Base-by-base conservation (phyloP, 345 rosid species). In the Acer campestre region DNA sequence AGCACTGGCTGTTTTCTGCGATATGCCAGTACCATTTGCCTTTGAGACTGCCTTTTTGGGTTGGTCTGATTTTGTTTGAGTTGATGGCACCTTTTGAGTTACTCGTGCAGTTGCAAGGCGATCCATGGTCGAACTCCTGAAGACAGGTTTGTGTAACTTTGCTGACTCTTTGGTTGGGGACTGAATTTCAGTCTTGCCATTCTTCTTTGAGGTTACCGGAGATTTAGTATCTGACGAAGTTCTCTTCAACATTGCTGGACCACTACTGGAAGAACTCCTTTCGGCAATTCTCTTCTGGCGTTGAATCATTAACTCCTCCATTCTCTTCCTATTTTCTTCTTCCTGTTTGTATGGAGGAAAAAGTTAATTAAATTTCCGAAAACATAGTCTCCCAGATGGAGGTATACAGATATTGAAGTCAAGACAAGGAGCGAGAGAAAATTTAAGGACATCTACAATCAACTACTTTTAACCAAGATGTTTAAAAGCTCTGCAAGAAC, bases 231-330 rank as follows among this genome's bases (percentile, higher is more conserved):
- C 85, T 2, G 71, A 67, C 0, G 84, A 75, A 71, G 82, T 85
- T 87, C 84, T 90, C 86, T 83, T 88, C 74, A 90, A 31, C n/a
- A 81, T 20, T 53, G 74, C 55, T 7, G 87, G 53, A 78, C 67
- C 61, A 75, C 86, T 91, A 68, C 73, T 77, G 27, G 82, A 79
- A 65, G 88, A 61, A 81, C 97, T 92, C 90, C 93, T 94, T 85
- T 88, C 97, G 35, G 99, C 91, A 61, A 96, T 96, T 84, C 99
- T 92, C 89, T 89, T 92, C 88, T 92, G 98, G 62, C 99, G 89
- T 80, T 91, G 93, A 77, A 88, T 75, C 69, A 80, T 55, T 79
- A 90, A 82, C 82, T 91, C 97, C 85, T 92, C 98, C 88, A 73
- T 88, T 87, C 90, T 91, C 88, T 82, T 96, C 78, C 85, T 88